Percentiles rank a stretch among this genome's conserved stretches.
Evolutionary conservation across 108 stramenopile genomes (phyloP).

Genomic region (Cyclotella choctawhatcheeana): DNA sequence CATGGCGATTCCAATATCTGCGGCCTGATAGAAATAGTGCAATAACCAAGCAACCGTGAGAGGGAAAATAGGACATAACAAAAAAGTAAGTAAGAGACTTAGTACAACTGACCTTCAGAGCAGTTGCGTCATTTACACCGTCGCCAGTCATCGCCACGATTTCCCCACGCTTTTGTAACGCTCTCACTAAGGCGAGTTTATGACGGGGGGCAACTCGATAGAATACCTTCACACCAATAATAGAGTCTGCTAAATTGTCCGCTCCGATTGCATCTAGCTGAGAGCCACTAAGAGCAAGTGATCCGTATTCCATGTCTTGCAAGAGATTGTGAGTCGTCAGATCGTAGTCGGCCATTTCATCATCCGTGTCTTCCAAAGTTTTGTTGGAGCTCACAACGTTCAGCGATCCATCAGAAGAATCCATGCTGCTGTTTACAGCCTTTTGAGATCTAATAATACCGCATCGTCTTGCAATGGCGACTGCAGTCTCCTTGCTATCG

Average conservation of each 20-base stretch:
- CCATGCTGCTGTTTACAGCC: conserved; percentile 1
- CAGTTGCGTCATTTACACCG: conserved; percentile 97
- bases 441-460: conserved; percentile 71
- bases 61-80: not conserved
- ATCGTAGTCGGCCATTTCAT: conserved; percentile 25
- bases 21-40: conserved; percentile 68
- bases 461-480: conserved; percentile 89
- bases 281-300: conserved; percentile 65
- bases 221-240: conserved; percentile 87
- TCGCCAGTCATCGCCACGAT: conserved; percentile 99
- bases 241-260: conserved; percentile 63
- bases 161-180: conserved; percentile 89
- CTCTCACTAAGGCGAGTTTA: conserved; percentile 94
- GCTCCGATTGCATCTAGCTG: conserved; percentile 84
- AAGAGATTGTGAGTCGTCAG: conserved; percentile 35
- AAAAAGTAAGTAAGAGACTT: not conserved
- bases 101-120: conserved; percentile 75
- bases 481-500: conserved; percentile 91
- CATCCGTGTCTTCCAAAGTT: conserved; percentile 32
- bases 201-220: conserved; percentile 95
- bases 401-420: not conserved
- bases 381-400: not conserved
- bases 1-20: conserved; percentile 99
- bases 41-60: no score
- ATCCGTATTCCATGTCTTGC: conserved; percentile 53